Conservation (phyloP, 2,329 filamentous ascomycete genomes). For the Monosporascus sp. region DNA sequence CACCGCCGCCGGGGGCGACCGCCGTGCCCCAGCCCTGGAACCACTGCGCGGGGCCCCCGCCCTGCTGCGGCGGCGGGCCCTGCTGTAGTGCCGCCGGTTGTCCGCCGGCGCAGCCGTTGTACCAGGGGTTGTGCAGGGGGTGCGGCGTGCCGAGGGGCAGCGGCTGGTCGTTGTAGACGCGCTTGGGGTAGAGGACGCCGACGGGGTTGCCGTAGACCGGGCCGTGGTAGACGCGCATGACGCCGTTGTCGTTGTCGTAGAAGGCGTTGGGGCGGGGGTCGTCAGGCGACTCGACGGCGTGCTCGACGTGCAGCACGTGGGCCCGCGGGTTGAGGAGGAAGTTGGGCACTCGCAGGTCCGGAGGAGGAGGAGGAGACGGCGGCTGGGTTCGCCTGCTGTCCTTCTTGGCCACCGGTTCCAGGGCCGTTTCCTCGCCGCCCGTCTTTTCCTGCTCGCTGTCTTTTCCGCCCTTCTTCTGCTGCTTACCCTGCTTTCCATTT, state of each 20-base stretch:
- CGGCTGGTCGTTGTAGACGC: slow-evolving; percentile 24
- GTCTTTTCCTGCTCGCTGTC: neutral
- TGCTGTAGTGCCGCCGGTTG: slow-evolving; percentile 6
- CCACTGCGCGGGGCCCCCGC: slow-evolving; percentile 8
- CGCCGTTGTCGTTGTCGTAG: slow-evolving; percentile 46
- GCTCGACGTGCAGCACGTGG: slow-evolving; percentile 50
- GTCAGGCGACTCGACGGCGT: slow-evolving; percentile 45
- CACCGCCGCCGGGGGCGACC: neutral
- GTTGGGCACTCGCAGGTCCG: slow-evolving; percentile 34
- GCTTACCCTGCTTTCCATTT: slow-evolving; percentile 1
- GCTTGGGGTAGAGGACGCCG: slow-evolving; percentile 41
- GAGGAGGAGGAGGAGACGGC: neutral
- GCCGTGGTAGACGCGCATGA: slow-evolving; percentile 55
- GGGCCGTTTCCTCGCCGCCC: neutral
- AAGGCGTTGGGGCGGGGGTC: slow-evolving; percentile 58
- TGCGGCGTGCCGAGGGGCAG: slow-evolving; percentile 40
- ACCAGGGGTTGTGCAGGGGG: slow-evolving; percentile 39
- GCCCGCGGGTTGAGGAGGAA: slow-evolving; percentile 44
- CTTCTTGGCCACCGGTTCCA: slow-evolving; percentile 1
- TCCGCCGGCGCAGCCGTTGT: slow-evolving; percentile 29
- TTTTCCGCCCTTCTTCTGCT: slow-evolving; percentile 2
- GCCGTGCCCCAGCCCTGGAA: slow-evolving; percentile 16
- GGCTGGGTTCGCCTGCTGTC: slow-evolving; percentile 3
- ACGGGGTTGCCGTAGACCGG: slow-evolving; percentile 49
- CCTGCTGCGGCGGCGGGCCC: neutral